Base-by-base conservation (phyloP, 2,329 filamentous ascomycete species). In the Ophiostoma ulmi region DNA sequence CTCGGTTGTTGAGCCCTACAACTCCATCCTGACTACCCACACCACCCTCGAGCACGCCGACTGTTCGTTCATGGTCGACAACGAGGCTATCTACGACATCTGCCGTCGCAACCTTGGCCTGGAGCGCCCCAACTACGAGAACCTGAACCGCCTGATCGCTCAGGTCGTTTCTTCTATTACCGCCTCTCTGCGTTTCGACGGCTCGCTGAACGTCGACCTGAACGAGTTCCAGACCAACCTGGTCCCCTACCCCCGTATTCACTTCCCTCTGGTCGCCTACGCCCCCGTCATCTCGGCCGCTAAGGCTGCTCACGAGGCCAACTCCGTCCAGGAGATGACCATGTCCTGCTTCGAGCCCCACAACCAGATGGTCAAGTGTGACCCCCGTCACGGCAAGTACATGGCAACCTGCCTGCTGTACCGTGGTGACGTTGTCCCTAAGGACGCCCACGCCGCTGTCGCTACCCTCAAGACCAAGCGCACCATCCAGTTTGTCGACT, bases 221-320 rank as follows among this genome's bases (percentile, higher is more conserved):
- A 97, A 97, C 87, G 94, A 99, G 87, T 99, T 99, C 92, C 94
- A 99, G 89, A 99, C 94, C 84, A 99, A 99, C 88, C 84, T 99
- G 83, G 94, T 99, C 74, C 94, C 94, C 73, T 99, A 98, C 85
- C 94, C 94, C 75, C 93, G 94, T 85, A 99, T 99, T 79, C 94
- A 99, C 86, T 99, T 97, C 91, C 94, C 94, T 80, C 91, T 99
- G 77, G 94, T 98, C 78, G 93, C 94, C 75, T 99, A 98, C 81
- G 88, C 95, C 64, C 94, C 94, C 73, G 92, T 99, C 79, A 89
- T 98, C 82, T 97, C 94, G 74, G 91, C 93, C 74, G 91, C 92
- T 81, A 97, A 97, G 89, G 93, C 94, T 77, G 91, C 93, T 72
- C 94, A 99, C 86, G 94, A 99, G 87, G 90, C 94, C 86, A 97